Percentiles rank a stretch among this genome's conserved stretches.
Evolutionary conservation across 2,329 filamentous ascomycete genomes (phyloP).

Genomic region (Paraphoma sp.): DNA sequence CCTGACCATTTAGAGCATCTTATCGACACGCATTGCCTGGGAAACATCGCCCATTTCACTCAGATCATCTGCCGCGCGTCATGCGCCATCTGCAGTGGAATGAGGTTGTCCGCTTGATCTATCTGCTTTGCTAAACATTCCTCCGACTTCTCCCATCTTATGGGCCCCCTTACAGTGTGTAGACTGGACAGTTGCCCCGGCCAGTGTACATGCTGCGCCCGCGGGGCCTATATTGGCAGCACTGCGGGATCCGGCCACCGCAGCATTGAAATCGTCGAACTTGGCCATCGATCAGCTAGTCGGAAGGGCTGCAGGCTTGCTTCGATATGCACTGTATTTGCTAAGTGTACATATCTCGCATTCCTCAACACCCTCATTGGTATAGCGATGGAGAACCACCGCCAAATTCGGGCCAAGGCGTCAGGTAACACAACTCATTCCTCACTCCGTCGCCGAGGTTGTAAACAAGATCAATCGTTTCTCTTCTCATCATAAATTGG

Average conservation of each 20-base stretch:
- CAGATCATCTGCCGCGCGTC: not conserved
- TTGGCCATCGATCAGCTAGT: too few species aligned
- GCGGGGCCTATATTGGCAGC: not conserved
- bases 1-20: not conserved
- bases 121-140: constrained; percentile 1
- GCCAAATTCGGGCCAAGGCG: constrained; percentile 19
- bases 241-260: too few species aligned
- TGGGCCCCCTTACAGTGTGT: not conserved
- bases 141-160: not conserved
- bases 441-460: constrained; percentile 13
- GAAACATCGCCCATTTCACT: constrained; percentile 12
- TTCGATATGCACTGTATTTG: too few species aligned
- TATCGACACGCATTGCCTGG: constrained; percentile 10
- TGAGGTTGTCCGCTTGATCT: not conserved
- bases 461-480: constrained; percentile 35
- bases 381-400: not conserved
- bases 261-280: too few species aligned
- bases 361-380: constrained; percentile 3
- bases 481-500: constrained; percentile 34
- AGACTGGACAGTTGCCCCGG: not conserved
- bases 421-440: constrained; percentile 33
- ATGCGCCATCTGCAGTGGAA: not conserved
- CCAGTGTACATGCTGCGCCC: not conserved
- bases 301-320: too few species aligned
- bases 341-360: not conserved